Conservation (phyloP, 129 eudicot genomes). For the Centrapalus pauciflorus region DNA sequence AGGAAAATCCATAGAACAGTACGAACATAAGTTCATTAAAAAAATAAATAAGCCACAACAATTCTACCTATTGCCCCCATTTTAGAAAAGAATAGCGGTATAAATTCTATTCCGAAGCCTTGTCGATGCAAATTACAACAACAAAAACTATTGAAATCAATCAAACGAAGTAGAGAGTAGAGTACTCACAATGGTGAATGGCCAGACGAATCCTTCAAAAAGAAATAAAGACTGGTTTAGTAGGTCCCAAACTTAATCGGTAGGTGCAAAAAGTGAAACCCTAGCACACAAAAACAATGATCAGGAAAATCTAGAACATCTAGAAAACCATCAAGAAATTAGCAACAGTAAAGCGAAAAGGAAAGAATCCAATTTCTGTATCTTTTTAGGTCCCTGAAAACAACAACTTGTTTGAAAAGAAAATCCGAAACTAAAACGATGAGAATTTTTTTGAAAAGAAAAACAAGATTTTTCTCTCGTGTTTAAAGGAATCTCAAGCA, state of each 20-base stretch:
- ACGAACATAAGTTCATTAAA: too few species aligned
- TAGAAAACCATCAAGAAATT: constrained; percentile 25
- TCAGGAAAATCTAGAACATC: constrained; percentile 25
- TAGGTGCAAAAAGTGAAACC: constrained; percentile 34
- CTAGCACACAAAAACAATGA: constrained; percentile 48
- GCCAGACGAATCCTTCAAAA: not conserved
- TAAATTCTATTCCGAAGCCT: not conserved
- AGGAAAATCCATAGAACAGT: too few species aligned
- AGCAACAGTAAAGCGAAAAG: constrained; percentile 19
- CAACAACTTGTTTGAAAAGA: not conserved
- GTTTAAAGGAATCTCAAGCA: not conserved
- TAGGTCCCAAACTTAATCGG: constrained; percentile 21
- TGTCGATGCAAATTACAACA: constrained; percentile 1
- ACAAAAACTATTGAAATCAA: not conserved
- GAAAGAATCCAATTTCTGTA: constrained; percentile 9
- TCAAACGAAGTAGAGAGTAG: not conserved
- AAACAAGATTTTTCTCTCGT: not conserved
- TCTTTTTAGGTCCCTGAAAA: constrained; percentile 16
- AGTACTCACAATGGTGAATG: constrained; percentile 26
- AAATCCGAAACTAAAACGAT: not conserved
- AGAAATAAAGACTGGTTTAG: constrained; percentile 14
- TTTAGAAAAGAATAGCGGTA: not conserved
- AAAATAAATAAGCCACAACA: too few species aligned
- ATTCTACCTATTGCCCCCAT: not conserved
- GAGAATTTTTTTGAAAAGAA: not conserved